Conservation (phyloP, 164 flowering plant genomes). For the Sedum album region DNA sequence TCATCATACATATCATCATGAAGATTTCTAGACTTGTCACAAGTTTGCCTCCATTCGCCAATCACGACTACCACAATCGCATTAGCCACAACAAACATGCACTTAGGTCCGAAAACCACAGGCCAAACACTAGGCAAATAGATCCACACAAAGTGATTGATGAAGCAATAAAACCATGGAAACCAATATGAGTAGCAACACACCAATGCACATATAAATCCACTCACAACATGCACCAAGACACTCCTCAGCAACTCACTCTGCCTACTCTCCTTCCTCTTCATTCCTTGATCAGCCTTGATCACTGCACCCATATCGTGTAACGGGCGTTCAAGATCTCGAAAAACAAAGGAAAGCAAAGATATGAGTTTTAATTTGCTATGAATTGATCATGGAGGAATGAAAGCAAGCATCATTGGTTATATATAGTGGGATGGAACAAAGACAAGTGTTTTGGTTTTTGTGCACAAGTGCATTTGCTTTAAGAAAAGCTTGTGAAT, state of each 20-base stretch:
- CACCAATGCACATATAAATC: constrained; percentile 10
- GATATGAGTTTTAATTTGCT: neutral
- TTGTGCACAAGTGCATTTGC: constrained; percentile 6
- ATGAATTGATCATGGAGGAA: neutral
- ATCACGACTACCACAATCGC: constrained; percentile 15
- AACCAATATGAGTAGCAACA: constrained; percentile 16
- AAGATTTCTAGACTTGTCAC: neutral
- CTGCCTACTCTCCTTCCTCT: constrained; percentile 6
- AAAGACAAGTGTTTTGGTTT: constrained; percentile 1
- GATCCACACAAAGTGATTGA: constrained; percentile 8
- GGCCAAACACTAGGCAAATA: constrained; percentile 13
- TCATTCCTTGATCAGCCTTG: constrained; percentile 8
- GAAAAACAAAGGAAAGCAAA: neutral
- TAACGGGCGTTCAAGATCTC: neutral
- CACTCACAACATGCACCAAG: constrained; percentile 11
- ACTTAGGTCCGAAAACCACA: constrained; percentile 14
- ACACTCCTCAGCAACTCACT: constrained; percentile 2
- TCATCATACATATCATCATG: constrained; percentile 14
- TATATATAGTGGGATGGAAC: neutral
- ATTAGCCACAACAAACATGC: constrained; percentile 16
- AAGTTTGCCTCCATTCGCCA: constrained; percentile 15
- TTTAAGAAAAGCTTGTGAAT: neutral
- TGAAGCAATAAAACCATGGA: constrained; percentile 9
- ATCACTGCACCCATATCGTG: neutral
- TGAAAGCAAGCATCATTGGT: constrained; percentile 1